phyloP scores from a whole-genome alignment of 2,329 filamentous ascomycete genomes.

The Orbilia javanica region DNA sequence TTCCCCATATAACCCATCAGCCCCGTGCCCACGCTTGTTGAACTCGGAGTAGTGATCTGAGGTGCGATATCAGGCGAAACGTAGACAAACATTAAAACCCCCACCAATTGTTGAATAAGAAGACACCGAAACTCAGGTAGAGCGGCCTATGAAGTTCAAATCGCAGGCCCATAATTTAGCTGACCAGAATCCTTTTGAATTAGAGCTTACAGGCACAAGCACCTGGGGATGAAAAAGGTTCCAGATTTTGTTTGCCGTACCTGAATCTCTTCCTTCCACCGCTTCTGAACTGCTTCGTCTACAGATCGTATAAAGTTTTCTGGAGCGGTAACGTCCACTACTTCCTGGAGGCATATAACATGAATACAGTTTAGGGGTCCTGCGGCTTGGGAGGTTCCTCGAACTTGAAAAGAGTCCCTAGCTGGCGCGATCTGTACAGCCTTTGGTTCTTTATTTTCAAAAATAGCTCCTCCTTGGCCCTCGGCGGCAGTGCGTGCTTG shows the following conservation, averaged over 20 bases:
- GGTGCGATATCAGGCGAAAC: conserved; percentile 81
- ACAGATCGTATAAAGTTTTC: conserved; percentile 83
- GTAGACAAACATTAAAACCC: conserved; percentile 85
- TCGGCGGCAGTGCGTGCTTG: not conserved
- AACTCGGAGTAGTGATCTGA: conserved; percentile 84
- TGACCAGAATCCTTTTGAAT: not conserved
- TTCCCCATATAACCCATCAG: conserved; percentile 95
- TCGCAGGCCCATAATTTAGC: conserved; percentile 39
- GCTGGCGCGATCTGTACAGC: too few relatives aligned
- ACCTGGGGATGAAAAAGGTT: not conserved
- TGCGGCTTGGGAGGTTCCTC: not conserved
- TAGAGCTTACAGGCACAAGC: not conserved
- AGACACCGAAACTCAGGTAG: conserved; percentile 83
- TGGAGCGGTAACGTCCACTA: conserved; percentile 85
- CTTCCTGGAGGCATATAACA: conserved; percentile 89
- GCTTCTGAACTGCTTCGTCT: conserved; percentile 77
- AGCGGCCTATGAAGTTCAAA: conserved; percentile 69
- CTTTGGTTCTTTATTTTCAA: too few relatives aligned
- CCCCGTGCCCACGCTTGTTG: conserved; percentile 86
- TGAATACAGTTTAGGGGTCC: conserved; percentile 73
- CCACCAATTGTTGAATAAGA: conserved; percentile 85
- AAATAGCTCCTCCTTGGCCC: not conserved
- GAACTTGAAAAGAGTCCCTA: too few relatives aligned
- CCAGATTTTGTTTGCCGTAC: conserved; percentile 36
- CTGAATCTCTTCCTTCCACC: conserved; percentile 81